Evolutionary conservation across 2,329 filamentous ascomycete genomes (phyloP).

Genomic region (Curvularia spicifera): DNA sequence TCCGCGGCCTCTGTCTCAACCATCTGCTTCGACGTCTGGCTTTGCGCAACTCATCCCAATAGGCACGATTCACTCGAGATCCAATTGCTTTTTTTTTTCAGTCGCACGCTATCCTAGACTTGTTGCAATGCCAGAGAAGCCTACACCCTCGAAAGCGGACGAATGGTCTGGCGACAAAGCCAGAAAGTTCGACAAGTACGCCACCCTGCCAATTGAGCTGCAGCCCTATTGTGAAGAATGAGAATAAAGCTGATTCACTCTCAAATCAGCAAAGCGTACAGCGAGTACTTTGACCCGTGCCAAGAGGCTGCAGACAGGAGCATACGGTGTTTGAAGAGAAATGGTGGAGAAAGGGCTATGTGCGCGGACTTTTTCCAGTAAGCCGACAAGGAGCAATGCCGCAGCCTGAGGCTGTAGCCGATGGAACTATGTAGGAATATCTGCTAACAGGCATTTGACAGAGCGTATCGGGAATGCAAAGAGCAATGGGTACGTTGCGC

Average conservation of each 20-base stretch:
- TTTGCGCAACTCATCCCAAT: neutral
- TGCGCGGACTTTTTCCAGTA: conserved; percentile 96
- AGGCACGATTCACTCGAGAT: neutral
- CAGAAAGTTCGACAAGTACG: conserved; percentile 51
- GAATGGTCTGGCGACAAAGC: conserved; percentile 41
- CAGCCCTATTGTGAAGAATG: neutral
- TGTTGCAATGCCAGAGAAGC: conserved; percentile 17
- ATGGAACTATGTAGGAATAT: neutral
- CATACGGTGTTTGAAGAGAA: conserved; percentile 86
- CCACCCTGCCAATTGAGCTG: conserved; percentile 2
- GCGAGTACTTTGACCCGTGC: conserved; percentile 93
- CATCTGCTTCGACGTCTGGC: neutral
- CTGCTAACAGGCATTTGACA: conserved; percentile 47
- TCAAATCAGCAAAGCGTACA: conserved; percentile 76
- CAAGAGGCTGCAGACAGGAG: conserved; percentile 88
- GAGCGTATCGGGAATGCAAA: conserved; percentile 93
- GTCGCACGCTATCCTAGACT: neutral
- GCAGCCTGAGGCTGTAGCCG: too few species aligned
- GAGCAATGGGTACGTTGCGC: conserved; percentile 79
- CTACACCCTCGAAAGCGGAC: conserved; percentile 24
- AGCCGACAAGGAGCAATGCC: conserved; percentile 4
- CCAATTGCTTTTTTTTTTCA: neutral
- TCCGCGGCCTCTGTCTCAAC: conserved; percentile 6
- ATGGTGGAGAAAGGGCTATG: conserved; percentile 85
- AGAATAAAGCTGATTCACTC: conserved; percentile 13